These are phyloP conservation scores for Monilinia polystroma DNA, from an alignment of 2,329 filamentous ascomycete species.

Conservation along the genomic window DNA sequence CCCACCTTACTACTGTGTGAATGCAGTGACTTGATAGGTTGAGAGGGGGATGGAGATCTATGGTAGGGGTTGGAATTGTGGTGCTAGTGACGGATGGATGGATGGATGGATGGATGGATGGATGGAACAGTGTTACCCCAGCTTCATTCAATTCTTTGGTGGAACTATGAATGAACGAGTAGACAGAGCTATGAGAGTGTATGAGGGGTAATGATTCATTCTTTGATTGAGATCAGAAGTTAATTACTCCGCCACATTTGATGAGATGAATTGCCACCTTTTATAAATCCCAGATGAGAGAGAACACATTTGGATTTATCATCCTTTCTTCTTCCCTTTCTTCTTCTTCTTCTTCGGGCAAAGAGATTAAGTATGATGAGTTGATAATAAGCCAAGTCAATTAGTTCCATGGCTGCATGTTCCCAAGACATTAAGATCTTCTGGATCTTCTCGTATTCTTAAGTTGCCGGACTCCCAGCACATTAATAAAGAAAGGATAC, in stretches of 20 bases:
- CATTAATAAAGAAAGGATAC: too few relatives aligned
- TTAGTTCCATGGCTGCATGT: neutral
- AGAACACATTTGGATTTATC: neutral
- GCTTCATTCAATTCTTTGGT: neutral
- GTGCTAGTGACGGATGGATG: neutral
- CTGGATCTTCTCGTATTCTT: conserved; percentile 14
- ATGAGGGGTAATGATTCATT: neutral
- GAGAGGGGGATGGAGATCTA: neutral
- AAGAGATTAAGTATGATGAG: neutral
- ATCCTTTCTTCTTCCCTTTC: too few relatives aligned
- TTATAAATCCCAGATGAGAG: neutral
- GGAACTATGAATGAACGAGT: neutral
- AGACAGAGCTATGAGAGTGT: neutral
- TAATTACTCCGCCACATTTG: conserved; percentile 3
- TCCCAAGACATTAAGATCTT: neutral
- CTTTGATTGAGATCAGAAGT: conserved; percentile 1
- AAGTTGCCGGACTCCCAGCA: conserved; percentile 5
- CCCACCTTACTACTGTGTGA: neutral
- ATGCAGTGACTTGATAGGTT: neutral
- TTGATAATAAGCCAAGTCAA: conserved; percentile 14
- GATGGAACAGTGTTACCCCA: conserved; percentile 1
- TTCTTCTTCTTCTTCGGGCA: neutral
- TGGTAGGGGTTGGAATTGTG: too few relatives aligned
- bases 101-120: neutral
- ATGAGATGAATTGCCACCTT: neutral